Percentiles rank a stretch among this genome's conserved stretches.
Evolutionary conservation across 129 eudicot species (phyloP).

Genomic region (Kitagawia praeruptora): DNA sequence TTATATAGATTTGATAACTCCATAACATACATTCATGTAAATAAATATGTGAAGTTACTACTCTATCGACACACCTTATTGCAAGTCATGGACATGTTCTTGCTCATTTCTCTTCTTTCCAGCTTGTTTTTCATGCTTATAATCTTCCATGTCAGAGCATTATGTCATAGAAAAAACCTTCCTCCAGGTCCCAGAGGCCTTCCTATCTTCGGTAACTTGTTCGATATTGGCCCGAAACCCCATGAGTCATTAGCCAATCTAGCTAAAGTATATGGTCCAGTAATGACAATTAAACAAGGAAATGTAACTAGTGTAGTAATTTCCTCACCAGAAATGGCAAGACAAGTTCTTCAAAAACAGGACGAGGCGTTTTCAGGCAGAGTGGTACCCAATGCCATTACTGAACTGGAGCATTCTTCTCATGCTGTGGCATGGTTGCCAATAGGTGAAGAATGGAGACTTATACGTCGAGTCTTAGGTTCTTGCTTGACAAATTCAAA

Average conservation of each 20-base stretch:
- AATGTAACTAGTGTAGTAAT: constrained; percentile 34
- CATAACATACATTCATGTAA: background rate
- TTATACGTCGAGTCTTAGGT: constrained; percentile 6
- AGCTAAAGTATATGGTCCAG: constrained; percentile 33
- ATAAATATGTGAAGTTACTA: background rate
- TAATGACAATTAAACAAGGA: constrained; percentile 55
- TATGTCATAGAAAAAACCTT: constrained; percentile 2
- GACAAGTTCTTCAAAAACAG: constrained; percentile 41
- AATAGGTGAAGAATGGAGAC: constrained; percentile 13
- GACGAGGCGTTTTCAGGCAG: constrained; percentile 37
- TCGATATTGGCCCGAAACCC: constrained; percentile 33
- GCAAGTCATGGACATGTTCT: background rate
- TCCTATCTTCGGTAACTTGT: constrained; percentile 46
- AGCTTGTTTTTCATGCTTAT: constrained; percentile 1
- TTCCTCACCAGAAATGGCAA: constrained; percentile 49
- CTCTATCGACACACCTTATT: background rate
- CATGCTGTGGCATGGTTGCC: constrained; percentile 15
- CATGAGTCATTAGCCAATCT: constrained; percentile 35
- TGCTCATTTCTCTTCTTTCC: constrained; percentile 6
- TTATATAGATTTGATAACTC: background rate
- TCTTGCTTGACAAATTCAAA: constrained; percentile 2
- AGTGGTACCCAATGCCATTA: constrained; percentile 1
- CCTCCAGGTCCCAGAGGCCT: constrained; percentile 39
- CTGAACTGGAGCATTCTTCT: background rate
- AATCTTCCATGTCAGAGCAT: background rate